Conservation (phyloP, 2,329 filamentous ascomycete genomes). For the Xylogone sp. region DNA sequence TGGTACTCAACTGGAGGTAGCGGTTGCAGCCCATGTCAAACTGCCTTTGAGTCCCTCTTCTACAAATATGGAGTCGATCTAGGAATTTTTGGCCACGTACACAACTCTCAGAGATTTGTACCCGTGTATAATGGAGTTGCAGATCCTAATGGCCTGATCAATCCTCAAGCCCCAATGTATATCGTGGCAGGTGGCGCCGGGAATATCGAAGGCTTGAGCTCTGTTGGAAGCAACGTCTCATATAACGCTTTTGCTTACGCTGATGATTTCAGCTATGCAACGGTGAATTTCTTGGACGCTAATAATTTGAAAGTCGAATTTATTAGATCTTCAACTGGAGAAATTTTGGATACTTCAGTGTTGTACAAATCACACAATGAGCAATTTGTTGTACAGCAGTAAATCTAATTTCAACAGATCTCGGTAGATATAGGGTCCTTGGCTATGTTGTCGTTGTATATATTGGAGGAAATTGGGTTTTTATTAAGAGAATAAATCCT, state of each 20-base stretch:
- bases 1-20: conserved; percentile 18
- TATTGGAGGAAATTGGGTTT: too few species aligned
- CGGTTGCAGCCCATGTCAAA: conserved; percentile 34
- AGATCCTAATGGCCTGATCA: conserved; percentile 14
- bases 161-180: conserved; percentile 24
- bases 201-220: conserved; percentile 29
- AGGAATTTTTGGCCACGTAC: conserved; percentile 42
- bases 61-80: conserved; percentile 42
- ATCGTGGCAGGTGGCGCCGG: conserved; percentile 27
- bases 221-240: conserved; percentile 36
- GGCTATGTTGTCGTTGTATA: too few species aligned
- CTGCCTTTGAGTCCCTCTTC: conserved; percentile 42
- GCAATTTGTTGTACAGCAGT: conserved; percentile 39
- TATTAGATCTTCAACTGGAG: conserved; percentile 42
- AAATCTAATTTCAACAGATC: too few species aligned
- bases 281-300: conserved; percentile 41
- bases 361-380: conserved; percentile 45
- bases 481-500: too few species aligned
- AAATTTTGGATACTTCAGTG: conserved; percentile 41
- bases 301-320: conserved; percentile 48
- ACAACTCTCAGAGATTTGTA: conserved; percentile 39
- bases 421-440: too few species aligned
- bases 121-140: conserved; percentile 12
- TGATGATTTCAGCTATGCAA: conserved; percentile 49
- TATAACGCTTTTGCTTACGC: conserved; percentile 47